phyloP scores from a whole-genome alignment of 2,329 filamentous ascomycete species.

The Talaromyces sp. region DNA sequence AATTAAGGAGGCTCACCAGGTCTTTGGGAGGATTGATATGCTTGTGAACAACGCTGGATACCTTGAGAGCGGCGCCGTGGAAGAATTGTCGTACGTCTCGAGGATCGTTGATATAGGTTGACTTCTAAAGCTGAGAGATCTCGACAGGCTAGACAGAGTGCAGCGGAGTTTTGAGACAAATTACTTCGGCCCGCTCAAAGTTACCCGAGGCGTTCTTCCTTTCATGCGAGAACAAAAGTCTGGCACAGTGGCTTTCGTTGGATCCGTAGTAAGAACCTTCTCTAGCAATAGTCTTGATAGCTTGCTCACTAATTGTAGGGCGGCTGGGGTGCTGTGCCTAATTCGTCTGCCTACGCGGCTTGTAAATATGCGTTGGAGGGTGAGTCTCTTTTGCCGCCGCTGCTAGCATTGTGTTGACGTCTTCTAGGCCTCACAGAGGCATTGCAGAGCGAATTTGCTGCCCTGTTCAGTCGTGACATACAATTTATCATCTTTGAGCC shows the following conservation, averaged over 20 bases:
- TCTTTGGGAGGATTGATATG: constrained; percentile 7
- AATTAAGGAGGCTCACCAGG: constrained; percentile 4
- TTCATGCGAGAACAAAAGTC: constrained; percentile 21
- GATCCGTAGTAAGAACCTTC: constrained; percentile 7
- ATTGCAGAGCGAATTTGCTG: constrained; percentile 11
- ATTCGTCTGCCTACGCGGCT: constrained; percentile 21
- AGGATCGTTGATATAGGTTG: not conserved
- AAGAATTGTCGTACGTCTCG: constrained; percentile 8
- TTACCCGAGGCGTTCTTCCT: constrained; percentile 20
- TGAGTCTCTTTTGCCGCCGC: constrained; percentile 9
- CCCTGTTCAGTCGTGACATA: constrained; percentile 20
- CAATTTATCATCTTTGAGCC: constrained; percentile 23
- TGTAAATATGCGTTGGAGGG: constrained; percentile 26
- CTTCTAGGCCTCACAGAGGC: constrained; percentile 38
- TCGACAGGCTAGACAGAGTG: constrained; percentile 5
- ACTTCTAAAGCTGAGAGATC: not conserved
- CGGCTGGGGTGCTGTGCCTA: constrained; percentile 17
- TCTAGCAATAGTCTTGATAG: not conserved
- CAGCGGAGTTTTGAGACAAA: constrained; percentile 18
- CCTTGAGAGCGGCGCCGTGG: constrained; percentile 8
- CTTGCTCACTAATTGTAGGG: constrained; percentile 16
- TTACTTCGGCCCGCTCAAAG: constrained; percentile 22
- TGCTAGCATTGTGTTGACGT: not conserved
- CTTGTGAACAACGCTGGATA: constrained; percentile 12
- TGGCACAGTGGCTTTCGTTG: constrained; percentile 23